Evolutionary conservation across 768 basidiomycete genomes (phyloP).

Genomic region (Tylopilus vinaceipallidus): DNA sequence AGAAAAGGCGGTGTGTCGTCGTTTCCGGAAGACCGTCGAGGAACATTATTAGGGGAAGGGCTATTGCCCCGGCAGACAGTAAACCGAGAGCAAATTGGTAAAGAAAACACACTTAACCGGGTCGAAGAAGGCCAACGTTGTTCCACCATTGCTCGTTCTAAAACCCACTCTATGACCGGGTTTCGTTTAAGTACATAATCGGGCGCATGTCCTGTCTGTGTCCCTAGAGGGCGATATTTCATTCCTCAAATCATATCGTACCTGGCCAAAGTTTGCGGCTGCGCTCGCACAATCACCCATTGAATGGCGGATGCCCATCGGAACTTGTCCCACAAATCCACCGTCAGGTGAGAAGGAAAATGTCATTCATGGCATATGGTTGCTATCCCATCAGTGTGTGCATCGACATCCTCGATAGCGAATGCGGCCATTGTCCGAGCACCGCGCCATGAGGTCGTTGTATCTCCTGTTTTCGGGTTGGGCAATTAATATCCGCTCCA

Average conservation of each 20-base stretch:
- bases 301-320: conserved; percentile 29
- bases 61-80: conserved; percentile 9
- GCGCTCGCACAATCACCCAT: conserved; percentile 1
- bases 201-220: not conserved
- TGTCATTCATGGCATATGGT: conserved; percentile 10
- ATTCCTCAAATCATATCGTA: conserved; percentile 11
- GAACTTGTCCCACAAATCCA: conserved; percentile 12
- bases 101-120: conserved; percentile 1
- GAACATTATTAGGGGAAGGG: conserved; percentile 6
- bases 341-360: conserved; percentile 13
- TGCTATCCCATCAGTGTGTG: conserved; percentile 8
- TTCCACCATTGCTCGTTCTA: conserved; percentile 4
- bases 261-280: conserved; percentile 1
- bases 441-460: conserved; percentile 2
- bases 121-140: conserved; percentile 6
- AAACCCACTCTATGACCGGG: conserved; percentile 21
- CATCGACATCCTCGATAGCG: conserved; percentile 5
- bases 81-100: not conserved
- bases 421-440: conserved; percentile 10
- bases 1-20: conserved; percentile 16
- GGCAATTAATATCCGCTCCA: conserved; percentile 26
- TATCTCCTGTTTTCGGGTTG: conserved; percentile 5
- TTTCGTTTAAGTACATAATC: conserved; percentile 15
- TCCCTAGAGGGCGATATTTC: conserved; percentile 4
- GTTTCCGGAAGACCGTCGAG: conserved; percentile 13